Conservation (phyloP, 176 grass and related monocot species). For the Paspalum vaginatum region DNA sequence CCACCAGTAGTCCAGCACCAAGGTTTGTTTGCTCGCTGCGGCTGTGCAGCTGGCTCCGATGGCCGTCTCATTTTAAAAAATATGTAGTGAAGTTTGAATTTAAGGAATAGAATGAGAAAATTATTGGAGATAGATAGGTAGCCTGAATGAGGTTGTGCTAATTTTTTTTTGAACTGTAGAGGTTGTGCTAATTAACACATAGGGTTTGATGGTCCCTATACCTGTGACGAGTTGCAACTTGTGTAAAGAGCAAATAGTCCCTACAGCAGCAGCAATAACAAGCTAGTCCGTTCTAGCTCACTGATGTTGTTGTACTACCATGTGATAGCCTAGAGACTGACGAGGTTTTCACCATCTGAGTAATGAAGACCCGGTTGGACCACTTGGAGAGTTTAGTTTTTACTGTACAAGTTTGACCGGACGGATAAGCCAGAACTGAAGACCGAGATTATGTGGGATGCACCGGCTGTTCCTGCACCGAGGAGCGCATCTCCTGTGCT, state of each 20-base stretch:
- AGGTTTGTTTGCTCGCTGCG: not conserved
- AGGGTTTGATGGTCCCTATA: too few relatives aligned
- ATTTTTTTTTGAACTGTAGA: too few relatives aligned
- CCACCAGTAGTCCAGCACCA: too few relatives aligned
- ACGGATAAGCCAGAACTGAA: not conserved
- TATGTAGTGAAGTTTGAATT: too few relatives aligned
- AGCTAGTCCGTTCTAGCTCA: not conserved
- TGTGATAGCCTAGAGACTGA: not conserved
- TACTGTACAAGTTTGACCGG: not conserved
- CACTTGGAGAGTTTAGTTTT: not conserved
- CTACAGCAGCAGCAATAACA: not conserved
- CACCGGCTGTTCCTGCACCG: constrained; percentile 8
- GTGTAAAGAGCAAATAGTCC: not conserved
- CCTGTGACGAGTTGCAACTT: not conserved
- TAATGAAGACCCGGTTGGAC: not conserved
- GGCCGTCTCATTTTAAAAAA: too few relatives aligned
- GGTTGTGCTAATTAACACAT: too few relatives aligned
- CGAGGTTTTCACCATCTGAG: not conserved
- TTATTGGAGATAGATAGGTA: too few relatives aligned
- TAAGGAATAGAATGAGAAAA: too few relatives aligned
- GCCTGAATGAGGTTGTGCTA: too few relatives aligned
- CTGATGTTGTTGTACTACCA: not conserved
- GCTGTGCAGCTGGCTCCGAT: too few relatives aligned
- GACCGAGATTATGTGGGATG: not conserved
- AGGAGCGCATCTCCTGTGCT: not conserved